Base-by-base conservation (phyloP, 2,329 filamentous ascomycete genomes). In the Colletotrichum kahawae region DNA sequence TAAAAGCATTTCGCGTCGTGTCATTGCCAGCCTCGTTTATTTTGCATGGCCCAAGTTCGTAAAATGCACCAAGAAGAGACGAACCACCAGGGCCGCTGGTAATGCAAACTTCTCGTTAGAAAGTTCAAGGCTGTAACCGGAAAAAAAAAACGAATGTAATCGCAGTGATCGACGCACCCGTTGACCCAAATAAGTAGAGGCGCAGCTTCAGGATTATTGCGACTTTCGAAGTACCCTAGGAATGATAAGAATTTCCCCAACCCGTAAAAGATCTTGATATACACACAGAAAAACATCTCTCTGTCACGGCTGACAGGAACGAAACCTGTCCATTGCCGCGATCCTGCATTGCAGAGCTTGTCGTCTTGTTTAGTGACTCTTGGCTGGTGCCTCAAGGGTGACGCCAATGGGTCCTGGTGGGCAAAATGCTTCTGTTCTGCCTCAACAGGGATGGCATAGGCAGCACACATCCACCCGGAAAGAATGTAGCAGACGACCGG, bases 31-130 rank as follows among this genome's bases (percentile, higher is more conserved):
- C 59, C 12, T 67, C 18, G 21, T 69, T 54, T 7, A 74, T 51
- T 16, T 71, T 59, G 51, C 77, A 78, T 8, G 77, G 77, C 5
- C 77, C 77, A 27, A 78, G 77, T 51, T 78, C 77, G 5, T 62
- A 33, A 67, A 78, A 78, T 13, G 78, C 67, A 24, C 77, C 77
- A 43, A 78, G 65, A 66, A 77, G 57, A 43, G 70, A 69, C 5
- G 70, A 74, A 14, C 73, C 74, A 12, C 80, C 77, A 74, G 33
- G 24, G 72, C 79, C 51, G 64, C 78, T 64, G 21, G n/a, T 13
- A 12, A 48, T 13, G 43, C 43, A 48, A 48, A n/a, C 18, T 48
- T 48, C 9, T n/a, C 43, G 43, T 48, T 7, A 48, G 43, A 21
- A 48, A 21, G 43, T 48, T n/a, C 54, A 27, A 56, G 16, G 21